phyloP scores from a whole-genome alignment of 345 rosid species.

The Viola odorata region DNA sequence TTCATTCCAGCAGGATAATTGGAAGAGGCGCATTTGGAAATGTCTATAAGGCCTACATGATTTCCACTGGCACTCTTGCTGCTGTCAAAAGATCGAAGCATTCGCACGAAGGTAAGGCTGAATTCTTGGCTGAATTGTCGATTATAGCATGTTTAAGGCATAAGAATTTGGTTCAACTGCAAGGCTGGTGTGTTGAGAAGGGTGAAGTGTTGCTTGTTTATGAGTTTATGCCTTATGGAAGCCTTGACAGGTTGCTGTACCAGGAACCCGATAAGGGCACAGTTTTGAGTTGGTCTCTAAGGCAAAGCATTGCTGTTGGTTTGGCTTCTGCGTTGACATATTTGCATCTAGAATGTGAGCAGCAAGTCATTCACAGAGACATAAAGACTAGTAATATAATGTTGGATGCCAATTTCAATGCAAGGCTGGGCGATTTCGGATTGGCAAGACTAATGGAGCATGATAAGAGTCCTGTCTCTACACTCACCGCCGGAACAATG shows the following conservation, averaged over 20 bases:
- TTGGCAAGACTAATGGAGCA: constrained; percentile 92
- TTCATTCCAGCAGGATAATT: constrained; percentile 72
- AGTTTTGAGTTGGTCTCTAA: constrained; percentile 54
- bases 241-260: constrained; percentile 76
- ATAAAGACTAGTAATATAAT: constrained; percentile 82
- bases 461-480: constrained; percentile 84
- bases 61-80: constrained; percentile 45
- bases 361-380: constrained; percentile 90
- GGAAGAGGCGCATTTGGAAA: constrained; percentile 88
- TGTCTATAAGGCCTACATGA: constrained; percentile 70
- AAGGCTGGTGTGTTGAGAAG: constrained; percentile 93
- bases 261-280: constrained; percentile 43
- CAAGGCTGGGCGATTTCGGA: constrained; percentile 90
- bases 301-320: constrained; percentile 70
- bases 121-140: constrained; percentile 77
- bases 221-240: constrained; percentile 91
- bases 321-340: constrained; percentile 73
- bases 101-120: constrained; percentile 74
- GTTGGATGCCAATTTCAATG: constrained; percentile 80
- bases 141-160: constrained; percentile 89
- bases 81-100: constrained; percentile 89
- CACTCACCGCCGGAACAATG: constrained; percentile 95
- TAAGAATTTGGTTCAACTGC: constrained; percentile 82
- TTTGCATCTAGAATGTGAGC: constrained; percentile 93
- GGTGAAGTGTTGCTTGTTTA: constrained; percentile 82